Evolutionary conservation across 129 eudicot genomes (phyloP).

Genomic region (Tagetes patula): DNA sequence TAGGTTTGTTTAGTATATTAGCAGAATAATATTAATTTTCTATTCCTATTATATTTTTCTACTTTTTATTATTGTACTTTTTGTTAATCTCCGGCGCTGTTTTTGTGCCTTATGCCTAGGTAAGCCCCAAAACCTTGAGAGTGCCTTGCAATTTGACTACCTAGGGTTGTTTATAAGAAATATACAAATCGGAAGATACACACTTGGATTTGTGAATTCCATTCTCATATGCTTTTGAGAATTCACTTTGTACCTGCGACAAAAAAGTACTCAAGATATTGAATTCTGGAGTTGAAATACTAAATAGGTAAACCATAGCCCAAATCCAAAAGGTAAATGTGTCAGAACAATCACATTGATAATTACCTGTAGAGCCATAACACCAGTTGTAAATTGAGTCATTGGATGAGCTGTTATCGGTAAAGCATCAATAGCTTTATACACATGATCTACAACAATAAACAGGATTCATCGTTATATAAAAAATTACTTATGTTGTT

Average conservation of each 20-base stretch:
- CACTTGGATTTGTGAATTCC: constrained; percentile 94
- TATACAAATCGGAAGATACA: constrained; percentile 22
- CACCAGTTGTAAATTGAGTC: constrained; percentile 98
- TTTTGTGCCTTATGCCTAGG: neutral
- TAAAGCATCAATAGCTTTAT: constrained; percentile 83
- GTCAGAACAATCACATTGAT: neutral
- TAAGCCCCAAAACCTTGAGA: neutral
- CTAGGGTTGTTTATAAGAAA: neutral
- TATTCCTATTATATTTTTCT: neutral
- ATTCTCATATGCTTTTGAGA: constrained; percentile 96
- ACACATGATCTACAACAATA: constrained; percentile 78
- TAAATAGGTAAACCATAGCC: neutral
- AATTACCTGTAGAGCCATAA: constrained; percentile 98
- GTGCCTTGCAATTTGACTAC: neutral
- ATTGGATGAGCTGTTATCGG: constrained; percentile 95
- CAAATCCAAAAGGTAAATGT: neutral
- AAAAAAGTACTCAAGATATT: constrained; percentile 8
- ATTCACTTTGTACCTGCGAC: constrained; percentile 88
- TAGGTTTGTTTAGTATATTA: neutral
- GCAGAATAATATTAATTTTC: neutral
- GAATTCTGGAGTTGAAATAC: neutral
- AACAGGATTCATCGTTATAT: neutral
- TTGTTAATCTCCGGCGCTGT: neutral
- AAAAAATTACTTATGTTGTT: neutral
- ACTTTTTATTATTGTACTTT: neutral